Percentiles rank a stretch among this genome's conserved stretches.
Conservation (phyloP, 2,329 filamentous ascomycete species). For the Hysterium pulicare region DNA sequence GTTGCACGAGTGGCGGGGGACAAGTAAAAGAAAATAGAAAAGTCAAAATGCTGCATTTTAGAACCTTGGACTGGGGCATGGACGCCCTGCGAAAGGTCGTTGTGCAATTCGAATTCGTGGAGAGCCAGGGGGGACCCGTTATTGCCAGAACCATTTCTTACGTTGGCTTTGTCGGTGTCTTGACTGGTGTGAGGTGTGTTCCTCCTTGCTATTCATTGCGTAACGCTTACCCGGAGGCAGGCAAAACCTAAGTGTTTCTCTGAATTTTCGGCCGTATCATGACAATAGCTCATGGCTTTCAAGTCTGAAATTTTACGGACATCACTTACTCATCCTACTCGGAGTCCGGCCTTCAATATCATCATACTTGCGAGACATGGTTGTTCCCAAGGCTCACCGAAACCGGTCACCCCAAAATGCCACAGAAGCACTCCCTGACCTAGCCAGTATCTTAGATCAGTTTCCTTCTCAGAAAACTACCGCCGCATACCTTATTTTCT, state of each 20-base stretch:
- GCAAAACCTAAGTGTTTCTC: constrained; percentile 44
- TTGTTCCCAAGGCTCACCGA: constrained; percentile 30
- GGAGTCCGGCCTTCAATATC: constrained; percentile 54
- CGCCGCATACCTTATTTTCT: constrained; percentile 57
- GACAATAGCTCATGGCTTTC: constrained; percentile 33
- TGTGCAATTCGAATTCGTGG: constrained; percentile 41
- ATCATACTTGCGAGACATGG: constrained; percentile 46
- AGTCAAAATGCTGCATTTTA: constrained; percentile 52
- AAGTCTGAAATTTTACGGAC: constrained; percentile 44
- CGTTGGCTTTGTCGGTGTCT: constrained; percentile 50
- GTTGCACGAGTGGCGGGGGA: constrained; percentile 60
- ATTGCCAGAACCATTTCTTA: constrained; percentile 50
- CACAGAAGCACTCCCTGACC: constrained; percentile 6
- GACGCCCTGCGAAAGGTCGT: constrained; percentile 40
- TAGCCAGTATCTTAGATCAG: constrained; percentile 25
- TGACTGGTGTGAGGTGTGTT: constrained; percentile 48
- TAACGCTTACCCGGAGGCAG: constrained; percentile 14
- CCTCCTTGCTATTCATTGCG: not conserved
- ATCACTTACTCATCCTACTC: constrained; percentile 53
- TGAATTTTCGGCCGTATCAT: constrained; percentile 52
- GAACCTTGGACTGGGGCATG: constrained; percentile 51
- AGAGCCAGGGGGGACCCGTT: constrained; percentile 30
- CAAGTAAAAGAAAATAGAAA: constrained; percentile 20
- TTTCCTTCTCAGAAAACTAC: constrained; percentile 45
- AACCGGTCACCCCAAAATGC: constrained; percentile 2